phyloP scores from a whole-genome alignment of 495 filamentous ascomycete species.

The Venustampulla echinocandica region DNA sequence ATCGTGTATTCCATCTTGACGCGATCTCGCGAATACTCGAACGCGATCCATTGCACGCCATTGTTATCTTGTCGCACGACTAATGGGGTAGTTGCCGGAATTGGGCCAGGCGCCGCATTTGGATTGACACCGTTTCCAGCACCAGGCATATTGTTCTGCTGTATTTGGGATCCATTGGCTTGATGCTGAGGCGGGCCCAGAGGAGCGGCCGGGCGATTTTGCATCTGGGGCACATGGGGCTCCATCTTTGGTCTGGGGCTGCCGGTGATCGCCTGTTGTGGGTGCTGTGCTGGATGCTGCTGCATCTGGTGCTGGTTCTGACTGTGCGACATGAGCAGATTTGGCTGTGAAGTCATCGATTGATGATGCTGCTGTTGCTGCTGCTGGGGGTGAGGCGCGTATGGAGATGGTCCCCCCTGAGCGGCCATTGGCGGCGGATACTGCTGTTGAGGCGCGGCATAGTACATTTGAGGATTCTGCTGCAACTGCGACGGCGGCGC shows the following conservation, averaged over 20 bases:
- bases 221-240: conserved; percentile 48
- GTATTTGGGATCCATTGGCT: conserved; percentile 44
- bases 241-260: conserved; percentile 57
- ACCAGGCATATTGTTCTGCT: conserved; percentile 38
- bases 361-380: conserved; percentile 63
- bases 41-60: conserved; percentile 97
- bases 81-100: conserved; percentile 92
- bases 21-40: conserved; percentile 93
- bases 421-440: conserved; percentile 61
- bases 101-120: conserved; percentile 92
- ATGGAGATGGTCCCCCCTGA: conserved; percentile 62
- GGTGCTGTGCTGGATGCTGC: conserved; percentile 38
- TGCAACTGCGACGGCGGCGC: conserved; percentile 70
- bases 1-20: conserved; percentile 99
- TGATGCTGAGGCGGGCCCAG: conserved; percentile 36
- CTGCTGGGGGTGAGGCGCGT: conserved; percentile 63
- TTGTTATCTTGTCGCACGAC: conserved; percentile 94
- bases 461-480: conserved; percentile 62
- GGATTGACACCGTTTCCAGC: conserved; percentile 53
- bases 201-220: conserved; percentile 43
- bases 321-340: conserved; percentile 61
- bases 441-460: conserved; percentile 48
- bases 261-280: conserved; percentile 40
- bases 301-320: conserved; percentile 46
- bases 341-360: conserved; percentile 50